These are phyloP conservation scores for Arthrobotrys megalospora DNA, from an alignment of 2,329 filamentous ascomycete species.

Conservation along the genomic window DNA sequence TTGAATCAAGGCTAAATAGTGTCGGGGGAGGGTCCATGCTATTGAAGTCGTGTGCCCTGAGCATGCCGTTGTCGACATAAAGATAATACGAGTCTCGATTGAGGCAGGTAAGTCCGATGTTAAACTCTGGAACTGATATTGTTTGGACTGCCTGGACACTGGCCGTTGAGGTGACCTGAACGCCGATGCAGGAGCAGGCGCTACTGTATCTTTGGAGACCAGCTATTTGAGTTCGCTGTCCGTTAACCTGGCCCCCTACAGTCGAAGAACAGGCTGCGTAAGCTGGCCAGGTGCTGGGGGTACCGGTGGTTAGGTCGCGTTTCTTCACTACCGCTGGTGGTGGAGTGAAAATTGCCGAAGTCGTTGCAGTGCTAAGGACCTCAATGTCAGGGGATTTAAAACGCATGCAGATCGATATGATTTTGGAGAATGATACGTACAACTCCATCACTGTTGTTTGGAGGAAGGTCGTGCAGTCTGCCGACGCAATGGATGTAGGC, in stretches of 20 bases:
- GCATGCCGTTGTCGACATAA: constrained; percentile 3
- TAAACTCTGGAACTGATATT: constrained; percentile 2
- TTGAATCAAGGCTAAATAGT: constrained; percentile 15
- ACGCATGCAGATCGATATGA: background rate
- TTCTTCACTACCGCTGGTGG: constrained; percentile 7
- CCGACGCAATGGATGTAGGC: background rate
- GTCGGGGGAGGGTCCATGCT: background rate
- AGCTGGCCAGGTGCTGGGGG: background rate
- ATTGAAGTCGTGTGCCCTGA: constrained; percentile 26
- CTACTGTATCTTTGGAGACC: constrained; percentile 27
- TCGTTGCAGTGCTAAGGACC: constrained; percentile 3
- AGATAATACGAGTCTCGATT: constrained; percentile 21
- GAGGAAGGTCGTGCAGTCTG: constrained; percentile 14
- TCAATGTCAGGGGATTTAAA: background rate
- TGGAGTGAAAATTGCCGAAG: constrained; percentile 5
- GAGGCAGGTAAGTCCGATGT: constrained; percentile 1
- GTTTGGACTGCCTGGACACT: constrained; percentile 32
- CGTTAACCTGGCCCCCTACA: background rate
- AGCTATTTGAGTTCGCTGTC: background rate
- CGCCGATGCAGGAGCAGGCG: constrained; percentile 25
- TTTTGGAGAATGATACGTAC: constrained; percentile 7
- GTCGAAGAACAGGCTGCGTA: constrained; percentile 31
- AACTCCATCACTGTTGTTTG: constrained; percentile 5
- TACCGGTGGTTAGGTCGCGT: constrained; percentile 7
- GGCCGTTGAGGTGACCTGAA: background rate